Evolutionary conservation across 805 yeast genomes (phyloP).

Genomic region (Barnettozyma wickerhamii): DNA sequence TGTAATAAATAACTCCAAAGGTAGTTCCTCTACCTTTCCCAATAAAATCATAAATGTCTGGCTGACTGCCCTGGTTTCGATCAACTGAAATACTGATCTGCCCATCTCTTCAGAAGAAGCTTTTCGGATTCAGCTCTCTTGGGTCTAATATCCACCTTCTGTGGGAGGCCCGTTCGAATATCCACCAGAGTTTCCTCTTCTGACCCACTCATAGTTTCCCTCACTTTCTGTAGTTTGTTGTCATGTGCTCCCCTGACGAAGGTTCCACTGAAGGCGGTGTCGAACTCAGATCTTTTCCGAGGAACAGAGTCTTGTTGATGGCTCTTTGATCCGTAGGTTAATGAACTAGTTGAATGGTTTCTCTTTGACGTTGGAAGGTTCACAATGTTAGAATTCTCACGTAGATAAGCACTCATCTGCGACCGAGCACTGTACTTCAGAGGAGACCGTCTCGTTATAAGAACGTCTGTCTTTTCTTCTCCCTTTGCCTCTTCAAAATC

Average conservation of each 20-base stretch:
- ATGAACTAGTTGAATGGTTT: background rate
- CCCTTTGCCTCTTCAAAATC: conserved; percentile 22
- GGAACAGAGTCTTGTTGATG: background rate
- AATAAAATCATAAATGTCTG: background rate
- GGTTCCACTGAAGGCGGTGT: conserved; percentile 8
- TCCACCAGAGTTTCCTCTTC: conserved; percentile 13
- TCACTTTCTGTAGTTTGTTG: conserved; percentile 17
- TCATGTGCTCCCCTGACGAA: no score
- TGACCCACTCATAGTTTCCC: conserved; percentile 12
- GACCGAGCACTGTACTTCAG: conserved; percentile 8
- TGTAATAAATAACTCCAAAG: background rate
- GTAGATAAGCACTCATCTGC: background rate
- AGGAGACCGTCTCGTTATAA: conserved; percentile 20
- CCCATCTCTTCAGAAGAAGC: conserved; percentile 45
- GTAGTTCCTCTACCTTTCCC: background rate
- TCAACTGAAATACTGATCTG: conserved; percentile 29
- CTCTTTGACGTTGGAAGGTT: no score
- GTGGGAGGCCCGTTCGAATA: conserved; percentile 9
- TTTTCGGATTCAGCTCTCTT: conserved; percentile 33
- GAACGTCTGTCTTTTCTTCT: conserved; percentile 14
- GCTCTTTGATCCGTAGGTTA: conserved; percentile 1
- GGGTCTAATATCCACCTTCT: conserved; percentile 9
- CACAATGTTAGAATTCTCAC: no score
- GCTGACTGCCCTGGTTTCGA: background rate
- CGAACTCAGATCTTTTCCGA: conserved; percentile 4